Evolutionary conservation across 176 grass and related monocot species (phyloP), one percentile per base, ranked within the genome.

Genomic region (Eleusine indica): DNA sequence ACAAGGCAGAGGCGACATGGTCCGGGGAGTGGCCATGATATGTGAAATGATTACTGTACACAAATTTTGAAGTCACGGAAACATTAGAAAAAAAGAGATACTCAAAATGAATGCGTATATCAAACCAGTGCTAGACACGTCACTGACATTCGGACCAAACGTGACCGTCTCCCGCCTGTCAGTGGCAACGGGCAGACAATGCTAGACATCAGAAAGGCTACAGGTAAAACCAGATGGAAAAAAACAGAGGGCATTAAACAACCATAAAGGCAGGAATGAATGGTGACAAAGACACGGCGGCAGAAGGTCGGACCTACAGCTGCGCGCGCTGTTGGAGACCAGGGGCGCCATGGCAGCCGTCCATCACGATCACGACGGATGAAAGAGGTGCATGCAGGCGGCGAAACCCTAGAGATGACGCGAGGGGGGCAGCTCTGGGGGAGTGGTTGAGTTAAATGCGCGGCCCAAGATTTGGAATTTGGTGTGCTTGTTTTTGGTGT

Each of bases 1-100:
- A 66, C 51, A 81, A 46, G 54, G 19, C 75, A 79, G 66, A 32
- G 47, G 19, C 60, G 88, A 71, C 74, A 70, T 53, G 73, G 82
- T 74, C 78, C 57, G 53, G 57, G 32, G 37, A 71, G 52, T 22
- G 87, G 88, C 92, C 80, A 97, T 97, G 89, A 97, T 97, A 80
- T 83, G 80, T 85, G 89, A 92, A 91, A 94, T 97, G 89, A 97
- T 97, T 92, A 90, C 83, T 63, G 63, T 71, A 69, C 53, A 10
- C 21, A 30, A 69, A 56, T 80, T 85, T 71, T 83, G 70, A 37
- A 76, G 80, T 80, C 84, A 76, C 80, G 44, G 70, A 83, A 72
- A 70, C 32, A 62, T 61, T 86, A 54, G 38, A 75, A 4, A 74
- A 28, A 25, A 22, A 22, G 57, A 47, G 9, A 47, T 18, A 42